Evolutionary conservation across 495 filamentous ascomycete species (phyloP), one percentile per base, ranked within the genome.

Genomic region (Podospora pseudopauciseta): DNA sequence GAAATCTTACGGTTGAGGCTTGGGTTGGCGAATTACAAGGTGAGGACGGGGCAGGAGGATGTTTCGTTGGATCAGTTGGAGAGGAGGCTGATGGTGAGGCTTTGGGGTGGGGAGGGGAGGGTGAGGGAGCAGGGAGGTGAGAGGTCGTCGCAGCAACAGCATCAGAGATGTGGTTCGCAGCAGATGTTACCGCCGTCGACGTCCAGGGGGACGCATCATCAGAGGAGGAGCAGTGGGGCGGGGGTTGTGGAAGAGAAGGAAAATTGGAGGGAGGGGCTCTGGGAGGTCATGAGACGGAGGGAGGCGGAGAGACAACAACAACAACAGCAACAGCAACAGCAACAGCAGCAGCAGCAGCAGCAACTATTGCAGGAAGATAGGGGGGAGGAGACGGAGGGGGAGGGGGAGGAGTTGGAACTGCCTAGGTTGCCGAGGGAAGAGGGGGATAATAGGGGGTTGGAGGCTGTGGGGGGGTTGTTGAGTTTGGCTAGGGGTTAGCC

Each of bases 1-100:
- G 79, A 82, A 70, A 82, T 75, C 66, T 70, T 86, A 58, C 81
- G 82, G n/a, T 71, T 85, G 2, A 80, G 84, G 27, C 77, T 86
- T 23, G 74, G 81, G 1, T 76, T 86, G 3, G 84, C 84, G 5
- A 80, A 72, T 65, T 86, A 86, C 75, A 86, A 86, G 71, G 79
- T 86, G 26, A 78, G 76, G 5, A 86, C 84, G 1, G 80, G 81
- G 56, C 84, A 86, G 72, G 80, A 79, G 6, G 77, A 84, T 64
- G 75, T 84, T 13, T 82, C 84, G 11, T 76, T 86, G 19, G 81
- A 82, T 13, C 71, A 71, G 20, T 74, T 84, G 20, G 71, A 81
- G 58, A 59, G 69, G 64, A 72, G 71, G 54, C 74, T 75, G 1
- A 23, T 77, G 23, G 70, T 69, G 23, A 64, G 64, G 56, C 18